Evolutionary conservation across 345 rosid species (phyloP).

Genomic region (Moringa oleifera): DNA sequence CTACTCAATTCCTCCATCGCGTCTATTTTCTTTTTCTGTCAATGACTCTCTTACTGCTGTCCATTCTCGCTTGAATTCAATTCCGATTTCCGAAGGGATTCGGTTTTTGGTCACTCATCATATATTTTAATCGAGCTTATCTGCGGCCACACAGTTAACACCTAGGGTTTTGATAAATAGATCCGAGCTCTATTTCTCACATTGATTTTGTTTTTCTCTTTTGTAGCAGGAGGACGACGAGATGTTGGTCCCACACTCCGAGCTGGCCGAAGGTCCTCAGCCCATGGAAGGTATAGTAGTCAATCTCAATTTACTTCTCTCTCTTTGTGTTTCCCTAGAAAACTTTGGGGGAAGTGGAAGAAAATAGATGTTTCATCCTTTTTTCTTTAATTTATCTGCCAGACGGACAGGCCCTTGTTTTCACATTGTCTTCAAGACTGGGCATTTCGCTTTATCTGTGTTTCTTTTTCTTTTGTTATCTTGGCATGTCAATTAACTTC

Average conservation of each 20-base stretch:
- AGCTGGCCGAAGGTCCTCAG: slow-evolving; percentile 30
- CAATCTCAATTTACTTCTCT: neutral
- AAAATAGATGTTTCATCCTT: neutral
- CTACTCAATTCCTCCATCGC: slow-evolving; percentile 5
- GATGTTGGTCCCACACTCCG: slow-evolving; percentile 38
- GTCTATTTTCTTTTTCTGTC: slow-evolving; percentile 7
- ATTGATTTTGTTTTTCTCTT: slow-evolving; percentile 14
- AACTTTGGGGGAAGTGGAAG: neutral
- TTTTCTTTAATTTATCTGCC: neutral
- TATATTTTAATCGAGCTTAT: slow-evolving; percentile 18
- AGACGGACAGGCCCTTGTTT: neutral
- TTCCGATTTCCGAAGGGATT: slow-evolving; percentile 9
- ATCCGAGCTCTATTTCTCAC: slow-evolving; percentile 8
- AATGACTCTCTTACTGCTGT: neutral
- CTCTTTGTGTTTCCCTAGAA: neutral
- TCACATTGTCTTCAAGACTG: neutral
- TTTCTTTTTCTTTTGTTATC: too few relatives aligned
- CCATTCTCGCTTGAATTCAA: slow-evolving; percentile 8
- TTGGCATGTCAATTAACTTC: too few relatives aligned
- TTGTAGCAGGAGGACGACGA: slow-evolving; percentile 45
- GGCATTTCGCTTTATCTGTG: neutral
- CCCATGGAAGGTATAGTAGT: slow-evolving; percentile 46
- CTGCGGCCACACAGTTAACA: slow-evolving; percentile 17
- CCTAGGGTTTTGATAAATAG: slow-evolving; percentile 24
- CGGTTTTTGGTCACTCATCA: slow-evolving; percentile 16